A percentile compares a stretch with the other conserved stretches of the same genome.
These are phyloP conservation scores for Arabidopsis thaliana DNA, from an alignment of 345 rosid species.

Conservation along the genomic window TAIR10.1 NC_003076.8:3995001-3995500, in stretches of 20 bases:
- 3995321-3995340: conserved; percentile 43
- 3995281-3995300: conserved; percentile 1
- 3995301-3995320: conserved; percentile 39
- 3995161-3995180: no score
- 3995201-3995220: not conserved
- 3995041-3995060: not conserved
- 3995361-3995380: conserved; percentile 41
- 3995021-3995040: not conserved
- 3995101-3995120: no score
- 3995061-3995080: no score
- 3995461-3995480: conserved; percentile 1
- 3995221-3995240: not conserved
- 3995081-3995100: no score
- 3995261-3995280: not conserved
- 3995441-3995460: conserved; percentile 26
- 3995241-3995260: conserved; percentile 4
- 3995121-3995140: no score
- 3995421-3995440: conserved; percentile 44
- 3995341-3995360: conserved; percentile 32
- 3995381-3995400: conserved; percentile 48
- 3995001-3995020: not conserved
- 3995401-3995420: conserved; percentile 46
- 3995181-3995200: not conserved
- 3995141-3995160: no score
- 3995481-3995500: conserved; percentile 23